Evolutionary conservation across 768 basidiomycete species (phyloP), one percentile per base, ranked within the genome.

Genomic region (Daedaleopsis nitida): DNA sequence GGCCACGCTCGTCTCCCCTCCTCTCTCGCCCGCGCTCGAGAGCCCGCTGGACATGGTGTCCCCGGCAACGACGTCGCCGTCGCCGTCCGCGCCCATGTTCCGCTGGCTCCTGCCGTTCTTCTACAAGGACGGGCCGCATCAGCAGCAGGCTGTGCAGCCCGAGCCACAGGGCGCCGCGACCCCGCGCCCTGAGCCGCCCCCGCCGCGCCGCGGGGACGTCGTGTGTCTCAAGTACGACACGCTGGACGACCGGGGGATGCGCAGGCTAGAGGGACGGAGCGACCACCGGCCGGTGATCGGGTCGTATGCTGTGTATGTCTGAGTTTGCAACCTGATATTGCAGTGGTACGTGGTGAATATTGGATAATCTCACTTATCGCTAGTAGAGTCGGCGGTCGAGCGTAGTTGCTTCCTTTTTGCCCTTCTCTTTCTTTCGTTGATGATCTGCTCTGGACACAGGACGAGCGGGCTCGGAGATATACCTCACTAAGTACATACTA

Each of bases 211-310:
- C 64, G 93, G 93, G 2, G 91, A 94, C 49, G 79, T 96, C 2
- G 73, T 86, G 8, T 92, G 91, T 68, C 70, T 94, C 3, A 75
- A 76, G 45, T 96, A 96, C 69, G 75, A 83, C 63, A 91, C 88
- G 14, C 78, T 94, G 19, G 85, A 89, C 63, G 91, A 96, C 69
- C 78, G 80, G 34, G 84, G 78, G 8, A 94, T 96, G 88, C 80
- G 85, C 43, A 78, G 82, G 58, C 72, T 96, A 57, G 88, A 90
- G 71, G 92, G 89, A 16, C 81, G 88, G 45, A 90, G 88, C 65
- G 92, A 95, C 72, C 92, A 95, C 70, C 76, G 92, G 39, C 92
- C 92, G 0, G 92, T 94, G n/a, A 84, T 92, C 62, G 90, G 90
- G 57, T 83, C 83, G 23, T 94, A 90, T 69, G 84, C 83, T 44